These are phyloP conservation scores for Danielozyma ontarioensis DNA, from an alignment of 805 yeast genomes.

Conservation along the genomic window DNA sequence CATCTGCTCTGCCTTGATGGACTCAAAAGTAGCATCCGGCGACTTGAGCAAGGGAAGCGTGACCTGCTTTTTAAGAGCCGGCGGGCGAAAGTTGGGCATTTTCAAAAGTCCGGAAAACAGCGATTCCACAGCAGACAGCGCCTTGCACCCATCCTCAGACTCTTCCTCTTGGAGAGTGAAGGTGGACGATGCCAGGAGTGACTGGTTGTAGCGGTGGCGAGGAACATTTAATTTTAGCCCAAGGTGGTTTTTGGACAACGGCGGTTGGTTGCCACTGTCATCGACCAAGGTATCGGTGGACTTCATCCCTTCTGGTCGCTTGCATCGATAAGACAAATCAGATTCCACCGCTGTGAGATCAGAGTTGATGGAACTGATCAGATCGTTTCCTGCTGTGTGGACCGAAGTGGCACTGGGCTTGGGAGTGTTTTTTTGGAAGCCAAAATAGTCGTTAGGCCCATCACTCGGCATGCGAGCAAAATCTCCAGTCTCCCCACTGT, in stretches of 20 bases:
- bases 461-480: conserved; percentile 1
- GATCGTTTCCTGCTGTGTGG: conserved; percentile 11
- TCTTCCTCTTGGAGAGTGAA: background rate
- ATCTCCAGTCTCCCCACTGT: conserved; percentile 5
- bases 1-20: conserved; percentile 17
- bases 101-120: conserved; percentile 9
- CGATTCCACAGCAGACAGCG: conserved; percentile 17
- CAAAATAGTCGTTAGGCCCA: conserved; percentile 10
- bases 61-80: conserved; percentile 11
- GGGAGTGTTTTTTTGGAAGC: background rate
- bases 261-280: conserved; percentile 5
- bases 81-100: conserved; percentile 4
- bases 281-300: conserved; percentile 32
- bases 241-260: conserved; percentile 4
- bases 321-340: conserved; percentile 1
- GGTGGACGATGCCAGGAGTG: conserved; percentile 5
- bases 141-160: conserved; percentile 2
- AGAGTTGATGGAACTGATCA: conserved; percentile 24
- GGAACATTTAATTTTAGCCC: conserved; percentile 10
- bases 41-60: conserved; percentile 17
- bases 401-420: background rate
- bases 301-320: conserved; percentile 11
- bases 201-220: conserved; percentile 6
- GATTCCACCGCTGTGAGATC: conserved; percentile 12
- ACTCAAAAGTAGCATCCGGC: conserved; percentile 10